These are phyloP conservation scores for Rhodotorula mucilaginosa DNA, from an alignment of 1,284 basidiomycete species.

Conservation along the genomic window DNA sequence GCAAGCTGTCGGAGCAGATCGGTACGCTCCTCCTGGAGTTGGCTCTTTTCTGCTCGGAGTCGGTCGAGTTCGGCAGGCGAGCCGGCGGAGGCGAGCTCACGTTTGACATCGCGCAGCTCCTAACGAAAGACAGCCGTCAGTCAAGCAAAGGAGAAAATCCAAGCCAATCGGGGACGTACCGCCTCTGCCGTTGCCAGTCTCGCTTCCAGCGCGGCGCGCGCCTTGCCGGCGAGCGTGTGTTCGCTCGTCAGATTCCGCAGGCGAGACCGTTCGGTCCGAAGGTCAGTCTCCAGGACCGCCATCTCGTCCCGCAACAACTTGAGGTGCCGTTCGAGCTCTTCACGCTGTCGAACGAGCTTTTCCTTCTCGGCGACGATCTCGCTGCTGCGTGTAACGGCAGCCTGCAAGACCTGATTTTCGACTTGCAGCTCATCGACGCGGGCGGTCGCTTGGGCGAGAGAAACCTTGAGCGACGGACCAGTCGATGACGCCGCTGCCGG, in stretches of 20 bases:
- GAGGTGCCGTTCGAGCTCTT: constrained; percentile 62
- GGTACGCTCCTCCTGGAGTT: constrained; percentile 25
- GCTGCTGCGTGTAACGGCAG: constrained; percentile 1
- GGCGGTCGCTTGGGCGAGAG: constrained; percentile 21
- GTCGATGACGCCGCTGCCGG: neutral
- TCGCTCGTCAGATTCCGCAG: constrained; percentile 63
- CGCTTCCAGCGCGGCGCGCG: constrained; percentile 20
- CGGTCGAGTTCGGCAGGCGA: constrained; percentile 8
- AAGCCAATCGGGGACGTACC: constrained; percentile 3
- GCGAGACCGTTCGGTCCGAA: constrained; percentile 64
- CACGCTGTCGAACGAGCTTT: constrained; percentile 35
- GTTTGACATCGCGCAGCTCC: constrained; percentile 32
- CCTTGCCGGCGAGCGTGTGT: constrained; percentile 50
- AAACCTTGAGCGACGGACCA: constrained; percentile 25
- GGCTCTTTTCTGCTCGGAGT: constrained; percentile 14
- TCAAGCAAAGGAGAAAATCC: neutral
- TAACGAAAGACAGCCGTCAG: neutral
- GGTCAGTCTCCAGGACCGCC: constrained; percentile 63
- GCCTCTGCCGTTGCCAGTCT: constrained; percentile 16
- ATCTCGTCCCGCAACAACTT: constrained; percentile 64
- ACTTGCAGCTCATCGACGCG: constrained; percentile 20
- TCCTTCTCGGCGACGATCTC: constrained; percentile 29
- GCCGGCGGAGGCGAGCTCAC: constrained; percentile 6
- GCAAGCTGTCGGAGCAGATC: constrained; percentile 22
- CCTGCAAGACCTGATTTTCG: constrained; percentile 23